Base-by-base conservation (phyloP, 1,139 yeast genomes). In the Candida anutae region DNA sequence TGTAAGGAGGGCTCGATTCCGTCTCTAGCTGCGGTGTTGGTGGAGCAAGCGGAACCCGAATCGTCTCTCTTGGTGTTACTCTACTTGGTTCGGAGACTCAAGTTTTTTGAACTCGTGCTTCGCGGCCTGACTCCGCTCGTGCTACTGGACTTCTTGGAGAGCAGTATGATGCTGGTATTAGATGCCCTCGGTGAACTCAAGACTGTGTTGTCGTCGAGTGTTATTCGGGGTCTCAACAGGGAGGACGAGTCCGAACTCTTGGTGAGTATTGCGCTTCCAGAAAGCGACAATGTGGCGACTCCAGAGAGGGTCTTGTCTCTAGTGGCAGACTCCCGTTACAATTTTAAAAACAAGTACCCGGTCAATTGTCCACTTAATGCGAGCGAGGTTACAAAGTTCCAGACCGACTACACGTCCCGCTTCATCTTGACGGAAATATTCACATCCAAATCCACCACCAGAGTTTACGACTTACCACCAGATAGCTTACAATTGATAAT, bases 231-330 rank as follows among this genome's bases (percentile, higher is more conserved):
- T 14, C 42, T 59, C 25, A 48, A 42, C 10, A 34, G 55, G 28
- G 58, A 53, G 30, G 36, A 34, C 14, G 66, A 60, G 33, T 47
- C 60, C 4, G 40, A 45, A 6, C 28, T 46, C n/a, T 41, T 59
- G 14, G 38, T 49, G 15, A 43, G 47, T 1, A 30, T 48, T 25
- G 32, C 46, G 2, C 41, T 50, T 13, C 29, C 13, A 10, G 23
- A 17, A 8, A 8, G 9, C 10, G 8, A 8, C 10, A 10, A 17
- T 10, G 19, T 8, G 9, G 8, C 8, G 9, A 8, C 19, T 8
- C 19, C 8, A 8, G 9, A 10, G 9, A 10, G 13, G 11, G 24
- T 12, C 22, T 28, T 6, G n/a, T 21, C 9, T 22, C 18, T 13
- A 22, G 22, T 13, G 15, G 22, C 15, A 13, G 16, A 16, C 11